Evolutionary conservation across 345 rosid species (phyloP).

Genomic region (Nephelium lappaceum): DNA sequence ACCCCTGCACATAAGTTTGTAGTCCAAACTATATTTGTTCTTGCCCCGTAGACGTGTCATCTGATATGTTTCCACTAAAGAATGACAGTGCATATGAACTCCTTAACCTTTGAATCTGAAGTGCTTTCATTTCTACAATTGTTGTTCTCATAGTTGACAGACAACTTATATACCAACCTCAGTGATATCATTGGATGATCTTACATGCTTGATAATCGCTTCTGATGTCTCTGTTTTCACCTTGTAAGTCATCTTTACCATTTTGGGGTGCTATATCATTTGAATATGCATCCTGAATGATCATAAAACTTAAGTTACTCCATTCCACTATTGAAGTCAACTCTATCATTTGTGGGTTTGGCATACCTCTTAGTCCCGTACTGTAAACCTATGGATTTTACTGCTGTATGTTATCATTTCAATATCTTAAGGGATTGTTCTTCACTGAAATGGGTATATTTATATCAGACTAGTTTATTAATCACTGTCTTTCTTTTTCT

Average conservation of each 20-base stretch:
- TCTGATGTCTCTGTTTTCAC: not conserved
- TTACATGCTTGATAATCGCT: not conserved
- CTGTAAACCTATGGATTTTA: not conserved
- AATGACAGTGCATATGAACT: not conserved
- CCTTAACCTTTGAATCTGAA: not conserved
- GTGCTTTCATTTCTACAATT: not conserved
- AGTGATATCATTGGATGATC: not conserved
- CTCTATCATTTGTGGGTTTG: not conserved
- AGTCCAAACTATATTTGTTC: not conserved
- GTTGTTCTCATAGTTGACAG: not conserved
- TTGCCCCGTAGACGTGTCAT: not conserved
- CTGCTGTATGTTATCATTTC: constrained; percentile 3
- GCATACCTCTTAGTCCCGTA: not conserved
- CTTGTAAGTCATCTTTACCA: not conserved
- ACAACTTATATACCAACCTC: not conserved
- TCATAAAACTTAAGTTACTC: not conserved
- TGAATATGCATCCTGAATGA: not conserved
- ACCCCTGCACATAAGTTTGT: not conserved
- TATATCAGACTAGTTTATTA: not conserved
- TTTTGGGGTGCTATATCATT: not conserved
- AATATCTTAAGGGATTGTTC: not conserved
- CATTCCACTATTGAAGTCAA: not conserved
- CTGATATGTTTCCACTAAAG: not conserved
- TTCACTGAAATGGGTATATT: not conserved
- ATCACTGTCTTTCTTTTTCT: constrained; percentile 17